Evolutionary conservation across 164 flowering plant genomes (phyloP).

Genomic region (Nymphaea thermarum): DNA sequence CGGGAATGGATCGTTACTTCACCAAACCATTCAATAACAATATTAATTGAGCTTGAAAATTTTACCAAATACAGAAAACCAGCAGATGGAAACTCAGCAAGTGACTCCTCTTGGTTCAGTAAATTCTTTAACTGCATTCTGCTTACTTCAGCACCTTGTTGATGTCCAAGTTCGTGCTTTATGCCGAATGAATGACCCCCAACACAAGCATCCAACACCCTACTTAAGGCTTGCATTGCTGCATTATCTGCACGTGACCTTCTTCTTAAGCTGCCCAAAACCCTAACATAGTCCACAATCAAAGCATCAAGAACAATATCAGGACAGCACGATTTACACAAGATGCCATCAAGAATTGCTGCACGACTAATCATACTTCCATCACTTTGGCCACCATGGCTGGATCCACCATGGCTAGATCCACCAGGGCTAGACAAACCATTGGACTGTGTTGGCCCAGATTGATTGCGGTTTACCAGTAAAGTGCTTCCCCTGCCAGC

Average conservation of each 20-base stretch:
- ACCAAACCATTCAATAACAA: no score
- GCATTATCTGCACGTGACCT: conserved; percentile 54
- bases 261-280: conserved; percentile 58
- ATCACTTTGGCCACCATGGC: conserved; percentile 40
- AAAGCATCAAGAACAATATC: conserved; percentile 71
- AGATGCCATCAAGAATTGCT: conserved; percentile 34
- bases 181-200: background rate
- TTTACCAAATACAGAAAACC: conserved; percentile 77
- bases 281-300: conserved; percentile 70
- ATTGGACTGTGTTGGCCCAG: conserved; percentile 30
- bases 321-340: conserved; percentile 72
- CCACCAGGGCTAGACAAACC: conserved; percentile 39
- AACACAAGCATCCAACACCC: conserved; percentile 34
- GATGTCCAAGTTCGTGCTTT: conserved; percentile 1
- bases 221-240: conserved; percentile 45
- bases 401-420: conserved; percentile 14
- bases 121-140: conserved; percentile 23
- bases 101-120: conserved; percentile 65
- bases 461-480: conserved; percentile 28
- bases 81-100: conserved; percentile 88
- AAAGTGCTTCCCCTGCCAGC: conserved; percentile 90
- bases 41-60: conserved; percentile 1
- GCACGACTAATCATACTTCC: conserved; percentile 31
- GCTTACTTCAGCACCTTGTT: conserved; percentile 16
- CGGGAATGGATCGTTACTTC: no score